Evolutionary conservation across 139 green algal species (phyloP), one percentile per base, ranked within the genome.

Genomic region (Astrephomene gubernaculifera): DNA sequence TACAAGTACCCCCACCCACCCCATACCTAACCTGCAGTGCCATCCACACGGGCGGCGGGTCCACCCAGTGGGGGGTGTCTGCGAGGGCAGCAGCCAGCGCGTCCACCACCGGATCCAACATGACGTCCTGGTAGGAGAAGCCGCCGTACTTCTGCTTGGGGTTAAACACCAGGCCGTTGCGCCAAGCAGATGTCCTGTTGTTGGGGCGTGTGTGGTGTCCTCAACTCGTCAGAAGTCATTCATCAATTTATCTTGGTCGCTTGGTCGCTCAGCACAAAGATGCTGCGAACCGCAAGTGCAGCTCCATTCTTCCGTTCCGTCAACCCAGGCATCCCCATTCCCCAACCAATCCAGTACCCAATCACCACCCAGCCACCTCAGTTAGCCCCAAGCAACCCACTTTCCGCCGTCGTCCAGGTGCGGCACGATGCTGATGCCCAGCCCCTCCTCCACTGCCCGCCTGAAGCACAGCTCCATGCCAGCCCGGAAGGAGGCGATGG

Each of bases 111-210:
- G 78, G 61, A 4, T 84, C 29, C 27, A 86, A 25, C 67, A 86
- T 79, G 17, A 79, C 67, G 76, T 92, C 72, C 45, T 82, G 79
- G 68, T 95, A 95, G 6, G 60, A 88, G 35, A 74, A 89, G 5
- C 76, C 68, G 33, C 75, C 79, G 41, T 91, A 88, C 45, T 86
- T 87, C 49, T 74, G 24, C 31, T 84, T 76, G 24, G 82, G 82
- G 44, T 87, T 49, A 49, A 87, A 87, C 24, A 82, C 4, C 14
- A 87, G 31, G 5, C 71, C 82, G 44, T 87, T 87, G 43, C 82
- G 71, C 82, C 82, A 87, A 1, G 82, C 61, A 12, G 63, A 41
- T 25, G 75, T 83, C 43, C 57, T 76, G 63, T n/a, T n/a, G n/a
- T n/a, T n/a, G n/a, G n/a, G n/a, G n/a, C n/a, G n/a, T n/a, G n/a